phyloP scores from a whole-genome alignment of 495 filamentous ascomycete genomes.

The Hapsidospora chrysogenum region DNA sequence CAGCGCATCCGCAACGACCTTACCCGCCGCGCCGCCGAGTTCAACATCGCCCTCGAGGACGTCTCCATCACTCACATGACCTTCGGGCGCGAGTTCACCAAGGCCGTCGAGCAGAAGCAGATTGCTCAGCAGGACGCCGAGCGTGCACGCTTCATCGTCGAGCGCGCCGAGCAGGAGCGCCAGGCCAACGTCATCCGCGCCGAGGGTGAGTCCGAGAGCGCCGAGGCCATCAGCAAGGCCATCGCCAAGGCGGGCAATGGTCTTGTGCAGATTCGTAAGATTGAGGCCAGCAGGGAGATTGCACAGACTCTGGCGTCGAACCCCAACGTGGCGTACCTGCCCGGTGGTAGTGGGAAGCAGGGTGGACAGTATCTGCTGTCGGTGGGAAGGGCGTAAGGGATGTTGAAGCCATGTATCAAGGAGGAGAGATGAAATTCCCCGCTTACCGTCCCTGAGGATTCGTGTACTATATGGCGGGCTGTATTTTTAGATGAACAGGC shows the following conservation, averaged over 20 bases:
- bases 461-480: too few species aligned
- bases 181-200: slow-evolving; percentile 97
- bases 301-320: slow-evolving; percentile 77
- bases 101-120: slow-evolving; percentile 98
- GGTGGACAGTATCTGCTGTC: slow-evolving; percentile 40
- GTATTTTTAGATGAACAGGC: too few species aligned
- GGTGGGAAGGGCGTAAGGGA: slow-evolving; percentile 22
- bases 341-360: slow-evolving; percentile 48
- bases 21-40: slow-evolving; percentile 86
- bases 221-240: slow-evolving; percentile 83
- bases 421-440: too few species aligned
- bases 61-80: slow-evolving; percentile 99
- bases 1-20: slow-evolving; percentile 92
- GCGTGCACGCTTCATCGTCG: slow-evolving; percentile 91
- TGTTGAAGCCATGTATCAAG: too few species aligned
- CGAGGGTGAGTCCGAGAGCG: slow-evolving; percentile 92
- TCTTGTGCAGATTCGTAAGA: slow-evolving; percentile 84
- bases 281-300: slow-evolving; percentile 95
- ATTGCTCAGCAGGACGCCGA: slow-evolving; percentile 99
- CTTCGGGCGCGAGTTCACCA: slow-evolving; percentile 97
- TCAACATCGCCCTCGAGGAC: slow-evolving; percentile 98
- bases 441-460: too few species aligned
- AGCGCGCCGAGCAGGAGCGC: slow-evolving; percentile 96
- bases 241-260: slow-evolving; percentile 88
- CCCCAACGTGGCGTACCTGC: slow-evolving; percentile 92